phyloP scores from a whole-genome alignment of 768 basidiomycete genomes.

The Boletus coccyginus region DNA sequence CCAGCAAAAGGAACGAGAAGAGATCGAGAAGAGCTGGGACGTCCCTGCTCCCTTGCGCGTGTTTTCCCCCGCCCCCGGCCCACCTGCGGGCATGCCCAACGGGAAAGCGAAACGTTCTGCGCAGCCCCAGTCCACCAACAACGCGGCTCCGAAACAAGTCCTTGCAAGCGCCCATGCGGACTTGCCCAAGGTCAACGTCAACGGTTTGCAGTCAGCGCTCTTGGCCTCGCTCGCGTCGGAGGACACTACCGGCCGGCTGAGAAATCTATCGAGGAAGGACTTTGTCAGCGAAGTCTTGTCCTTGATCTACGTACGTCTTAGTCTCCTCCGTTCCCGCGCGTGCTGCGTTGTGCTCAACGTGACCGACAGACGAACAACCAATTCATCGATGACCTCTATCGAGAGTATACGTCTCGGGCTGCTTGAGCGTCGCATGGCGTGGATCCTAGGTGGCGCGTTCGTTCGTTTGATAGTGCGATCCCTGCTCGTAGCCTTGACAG shows the following conservation, averaged over 20 bases:
- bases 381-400: constrained; percentile 63
- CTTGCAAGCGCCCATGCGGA: background rate
- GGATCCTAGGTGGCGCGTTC: background rate
- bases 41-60: constrained; percentile 34
- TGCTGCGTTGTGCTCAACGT: background rate
- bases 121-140: constrained; percentile 5
- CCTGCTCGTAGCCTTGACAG: background rate
- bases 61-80: constrained; percentile 15
- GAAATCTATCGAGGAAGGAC: constrained; percentile 45
- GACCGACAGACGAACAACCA: constrained; percentile 53
- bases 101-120: constrained; percentile 21
- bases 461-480: background rate
- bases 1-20: constrained; percentile 38
- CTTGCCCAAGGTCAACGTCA: constrained; percentile 15
- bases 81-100: constrained; percentile 16
- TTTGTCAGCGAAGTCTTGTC: constrained; percentile 59
- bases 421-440: constrained; percentile 3
- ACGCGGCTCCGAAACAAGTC: constrained; percentile 2
- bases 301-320: constrained; percentile 54
- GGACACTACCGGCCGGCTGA: constrained; percentile 16
- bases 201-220: constrained; percentile 23
- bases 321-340: background rate
- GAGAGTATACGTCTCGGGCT: constrained; percentile 40
- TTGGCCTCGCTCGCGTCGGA: constrained; percentile 22
- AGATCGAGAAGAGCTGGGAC: constrained; percentile 65